These are phyloP conservation scores for Lenzites betulinus DNA, from an alignment of 768 basidiomycete species.

Conservation along the genomic window DNA sequence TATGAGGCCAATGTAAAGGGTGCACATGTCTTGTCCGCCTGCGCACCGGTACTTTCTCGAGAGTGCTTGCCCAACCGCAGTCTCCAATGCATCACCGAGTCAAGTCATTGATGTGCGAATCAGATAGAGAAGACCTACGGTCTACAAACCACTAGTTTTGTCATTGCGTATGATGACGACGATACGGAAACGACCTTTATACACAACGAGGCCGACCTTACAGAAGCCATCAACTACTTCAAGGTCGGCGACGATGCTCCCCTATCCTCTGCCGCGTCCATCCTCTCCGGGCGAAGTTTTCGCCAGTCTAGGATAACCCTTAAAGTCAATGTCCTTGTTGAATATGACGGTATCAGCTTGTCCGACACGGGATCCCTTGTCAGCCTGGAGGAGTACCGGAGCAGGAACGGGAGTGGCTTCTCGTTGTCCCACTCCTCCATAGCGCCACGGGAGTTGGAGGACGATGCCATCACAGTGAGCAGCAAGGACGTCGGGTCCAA, in stretches of 20 bases:
- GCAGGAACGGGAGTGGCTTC: conserved; percentile 55
- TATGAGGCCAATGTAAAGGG: not conserved
- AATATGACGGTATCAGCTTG: conserved; percentile 89
- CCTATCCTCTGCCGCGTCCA: conserved; percentile 70
- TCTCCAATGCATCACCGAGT: not conserved
- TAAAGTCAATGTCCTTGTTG: conserved; percentile 73
- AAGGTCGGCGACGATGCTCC: conserved; percentile 69
- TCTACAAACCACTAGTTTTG: conserved; percentile 67
- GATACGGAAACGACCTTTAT: conserved; percentile 79
- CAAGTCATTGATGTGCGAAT: conserved; percentile 1
- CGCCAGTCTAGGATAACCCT: conserved; percentile 73
- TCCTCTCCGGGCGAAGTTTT: conserved; percentile 65
- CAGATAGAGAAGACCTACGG: conserved; percentile 88
- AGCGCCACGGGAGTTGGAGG: conserved; percentile 51
- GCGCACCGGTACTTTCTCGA: not conserved
- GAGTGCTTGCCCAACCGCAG: not conserved
- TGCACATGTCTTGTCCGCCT: not conserved
- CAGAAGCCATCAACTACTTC: conserved; percentile 89
- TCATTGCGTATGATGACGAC: conserved; percentile 84
- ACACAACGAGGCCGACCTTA: conserved; percentile 68
- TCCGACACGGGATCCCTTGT: conserved; percentile 85
- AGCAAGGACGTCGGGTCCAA: conserved; percentile 56
- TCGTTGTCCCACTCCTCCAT: conserved; percentile 51
- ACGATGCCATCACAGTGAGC: conserved; percentile 76
- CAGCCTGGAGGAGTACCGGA: conserved; percentile 73